phyloP scores from a whole-genome alignment of 2,329 filamentous ascomycete genomes.

The Dothideomycetes sp. region DNA sequence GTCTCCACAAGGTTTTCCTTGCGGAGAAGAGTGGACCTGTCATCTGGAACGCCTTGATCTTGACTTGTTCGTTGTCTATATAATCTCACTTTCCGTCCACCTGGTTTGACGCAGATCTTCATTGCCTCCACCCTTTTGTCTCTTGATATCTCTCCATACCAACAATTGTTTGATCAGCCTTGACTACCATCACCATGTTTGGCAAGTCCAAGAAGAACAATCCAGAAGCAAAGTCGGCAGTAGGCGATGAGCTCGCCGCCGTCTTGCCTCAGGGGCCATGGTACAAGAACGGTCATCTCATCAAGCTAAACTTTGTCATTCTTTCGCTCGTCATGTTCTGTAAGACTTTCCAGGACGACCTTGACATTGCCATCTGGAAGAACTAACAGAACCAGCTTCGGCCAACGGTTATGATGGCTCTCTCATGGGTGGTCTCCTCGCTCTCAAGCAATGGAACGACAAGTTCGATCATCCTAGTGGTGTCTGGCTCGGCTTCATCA shows the following conservation, averaged over 20 bases:
- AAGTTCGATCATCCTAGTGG: slow-evolving; percentile 33
- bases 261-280: slow-evolving; percentile 16
- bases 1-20: no score
- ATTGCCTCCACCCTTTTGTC: neutral
- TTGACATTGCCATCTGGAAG: no score
- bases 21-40: no score
- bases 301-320: slow-evolving; percentile 16
- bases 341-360: no score
- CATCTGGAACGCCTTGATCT: neutral
- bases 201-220: neutral
- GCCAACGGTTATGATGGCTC: slow-evolving; percentile 18
- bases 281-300: slow-evolving; percentile 18
- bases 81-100: neutral
- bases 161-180: neutral
- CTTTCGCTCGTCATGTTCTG: slow-evolving; percentile 16
- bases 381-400: no score
- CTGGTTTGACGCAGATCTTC: neutral
- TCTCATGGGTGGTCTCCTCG: slow-evolving; percentile 39
- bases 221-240: slow-evolving; percentile 7
- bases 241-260: slow-evolving; percentile 16
- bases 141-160: neutral
- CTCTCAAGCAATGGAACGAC: slow-evolving; percentile 32
- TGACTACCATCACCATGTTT: neutral
- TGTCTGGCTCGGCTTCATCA: slow-evolving; percentile 31
- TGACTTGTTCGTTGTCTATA: slow-evolving; percentile 1